Evolutionary conservation across 805 yeast genomes (phyloP).

Genomic region (Saccharomyces cerevisiae): DNA sequence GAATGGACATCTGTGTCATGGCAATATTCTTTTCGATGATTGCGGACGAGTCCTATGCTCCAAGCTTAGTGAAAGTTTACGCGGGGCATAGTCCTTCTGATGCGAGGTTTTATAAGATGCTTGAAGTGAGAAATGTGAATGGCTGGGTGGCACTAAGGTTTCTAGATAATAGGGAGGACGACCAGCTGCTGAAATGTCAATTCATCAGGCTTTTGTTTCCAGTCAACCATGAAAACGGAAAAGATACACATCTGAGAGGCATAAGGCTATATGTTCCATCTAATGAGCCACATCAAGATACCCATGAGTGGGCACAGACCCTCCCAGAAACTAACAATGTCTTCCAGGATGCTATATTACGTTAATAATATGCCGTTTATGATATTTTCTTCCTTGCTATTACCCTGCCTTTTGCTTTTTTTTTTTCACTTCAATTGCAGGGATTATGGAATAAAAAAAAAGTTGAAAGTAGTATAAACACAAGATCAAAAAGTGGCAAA

Average conservation of each 20-base stretch:
- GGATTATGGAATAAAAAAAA: background rate
- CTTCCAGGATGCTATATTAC: background rate
- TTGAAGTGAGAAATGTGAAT: slow-evolving; percentile 22
- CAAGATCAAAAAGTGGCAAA: background rate
- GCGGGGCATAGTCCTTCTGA: slow-evolving; percentile 28
- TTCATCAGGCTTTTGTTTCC: slow-evolving; percentile 26
- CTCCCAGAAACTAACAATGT: background rate
- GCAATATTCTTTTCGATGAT: slow-evolving; percentile 63
- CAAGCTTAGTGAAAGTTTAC: slow-evolving; percentile 34
- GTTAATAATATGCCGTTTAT: background rate
- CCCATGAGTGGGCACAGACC: background rate
- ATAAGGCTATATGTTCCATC: slow-evolving; percentile 34
- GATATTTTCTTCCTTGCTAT: background rate
- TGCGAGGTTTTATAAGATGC: slow-evolving; percentile 19
- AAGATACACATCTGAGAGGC: slow-evolving; percentile 84
- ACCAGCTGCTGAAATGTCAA: slow-evolving; percentile 22
- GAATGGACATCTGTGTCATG: slow-evolving; percentile 59
- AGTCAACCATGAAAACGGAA: slow-evolving; percentile 85
- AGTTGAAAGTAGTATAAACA: background rate
- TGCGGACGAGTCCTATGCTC: slow-evolving; percentile 89
- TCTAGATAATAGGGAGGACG: slow-evolving; percentile 18
- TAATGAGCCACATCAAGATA: background rate
- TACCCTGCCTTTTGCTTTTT: background rate
- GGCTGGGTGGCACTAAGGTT: slow-evolving; percentile 28
- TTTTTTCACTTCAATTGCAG: background rate